phyloP scores from a whole-genome alignment of 2,329 filamentous ascomycete species.

The Aspergillus sp. region DNA sequence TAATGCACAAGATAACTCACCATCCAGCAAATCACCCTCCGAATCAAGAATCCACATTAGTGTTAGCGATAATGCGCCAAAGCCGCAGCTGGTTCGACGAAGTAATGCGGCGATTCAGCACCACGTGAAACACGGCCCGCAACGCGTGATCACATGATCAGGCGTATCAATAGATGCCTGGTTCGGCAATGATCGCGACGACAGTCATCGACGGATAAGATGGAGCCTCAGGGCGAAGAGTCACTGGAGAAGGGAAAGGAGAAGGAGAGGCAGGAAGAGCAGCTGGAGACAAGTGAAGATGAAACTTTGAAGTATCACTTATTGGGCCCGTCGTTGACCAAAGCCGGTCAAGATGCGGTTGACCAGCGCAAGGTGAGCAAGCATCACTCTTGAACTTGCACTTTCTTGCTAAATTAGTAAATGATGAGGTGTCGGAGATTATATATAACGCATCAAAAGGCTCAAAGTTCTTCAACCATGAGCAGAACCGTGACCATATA shows the following conservation, averaged over 20 bases:
- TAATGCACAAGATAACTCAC: constrained; percentile 45
- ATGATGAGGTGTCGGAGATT: constrained; percentile 73
- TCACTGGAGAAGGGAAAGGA: not conserved
- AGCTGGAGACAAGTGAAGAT: not conserved
- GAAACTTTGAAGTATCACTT: constrained; percentile 81
- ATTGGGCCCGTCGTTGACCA: constrained; percentile 83
- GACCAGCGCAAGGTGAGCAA: constrained; percentile 70
- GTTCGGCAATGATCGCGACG: constrained; percentile 10
- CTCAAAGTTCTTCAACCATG: constrained; percentile 91
- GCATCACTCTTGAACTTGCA: not conserved
- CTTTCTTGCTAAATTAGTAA: constrained; percentile 1
- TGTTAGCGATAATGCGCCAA: constrained; percentile 5
- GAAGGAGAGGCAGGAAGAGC: not conserved
- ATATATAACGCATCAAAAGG: constrained; percentile 97
- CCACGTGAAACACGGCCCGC: constrained; percentile 13
- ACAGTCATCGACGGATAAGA: constrained; percentile 10
- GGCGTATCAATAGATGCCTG: constrained; percentile 23
- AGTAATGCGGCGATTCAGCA: not conserved
- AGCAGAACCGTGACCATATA: constrained; percentile 72
- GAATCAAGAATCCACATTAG: constrained; percentile 60
- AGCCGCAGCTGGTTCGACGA: not conserved
- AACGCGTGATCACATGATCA: constrained; percentile 33
- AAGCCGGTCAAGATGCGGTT: constrained; percentile 88
- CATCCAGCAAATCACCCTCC: constrained; percentile 42
- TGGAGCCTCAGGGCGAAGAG: constrained; percentile 16